phyloP scores from a whole-genome alignment of 129 eudicot species.

The Chrysanthemum seticuspe region DNA sequence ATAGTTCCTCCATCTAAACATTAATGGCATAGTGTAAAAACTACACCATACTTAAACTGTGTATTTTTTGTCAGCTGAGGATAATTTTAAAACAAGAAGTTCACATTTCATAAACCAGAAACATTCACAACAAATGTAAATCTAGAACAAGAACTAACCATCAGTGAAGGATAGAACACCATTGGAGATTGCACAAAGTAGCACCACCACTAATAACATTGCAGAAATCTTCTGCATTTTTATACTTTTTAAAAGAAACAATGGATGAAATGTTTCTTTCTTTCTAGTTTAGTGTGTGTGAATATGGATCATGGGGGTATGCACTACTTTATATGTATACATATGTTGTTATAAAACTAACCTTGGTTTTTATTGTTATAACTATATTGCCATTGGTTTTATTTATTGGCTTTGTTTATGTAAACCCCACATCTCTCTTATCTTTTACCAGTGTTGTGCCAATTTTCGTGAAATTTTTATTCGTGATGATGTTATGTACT shows the following conservation, averaged over 20 bases:
- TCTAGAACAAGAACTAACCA: slow-evolving; percentile 35
- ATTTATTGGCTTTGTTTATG: background rate
- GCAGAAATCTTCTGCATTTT: slow-evolving; percentile 47
- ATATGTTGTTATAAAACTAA: background rate
- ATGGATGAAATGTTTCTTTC: slow-evolving; percentile 8
- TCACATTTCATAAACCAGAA: background rate
- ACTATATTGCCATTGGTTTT: slow-evolving; percentile 28
- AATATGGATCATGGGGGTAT: slow-evolving; percentile 27
- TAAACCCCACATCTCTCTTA: slow-evolving; percentile 22
- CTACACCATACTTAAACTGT: no score
- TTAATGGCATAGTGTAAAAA: no score
- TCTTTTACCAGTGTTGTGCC: slow-evolving; percentile 17
- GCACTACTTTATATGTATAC: slow-evolving; percentile 34
- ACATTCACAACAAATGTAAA: background rate
- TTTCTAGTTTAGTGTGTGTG: slow-evolving; percentile 36
- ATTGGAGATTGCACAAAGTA: slow-evolving; percentile 38
- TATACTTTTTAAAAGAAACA: background rate
- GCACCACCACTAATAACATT: slow-evolving; percentile 34
- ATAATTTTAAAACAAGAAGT: no score
- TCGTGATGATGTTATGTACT: slow-evolving; percentile 8
- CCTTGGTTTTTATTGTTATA: background rate
- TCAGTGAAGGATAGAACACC: slow-evolving; percentile 45
- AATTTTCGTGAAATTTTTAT: slow-evolving; percentile 11
- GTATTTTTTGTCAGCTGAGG: no score
- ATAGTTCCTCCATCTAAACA: no score